Percentiles rank a stretch among this genome's conserved stretches.
Evolutionary conservation across 352 stramenopile species (phyloP).

Genomic region (Phytopythium chamaehyphon): DNA sequence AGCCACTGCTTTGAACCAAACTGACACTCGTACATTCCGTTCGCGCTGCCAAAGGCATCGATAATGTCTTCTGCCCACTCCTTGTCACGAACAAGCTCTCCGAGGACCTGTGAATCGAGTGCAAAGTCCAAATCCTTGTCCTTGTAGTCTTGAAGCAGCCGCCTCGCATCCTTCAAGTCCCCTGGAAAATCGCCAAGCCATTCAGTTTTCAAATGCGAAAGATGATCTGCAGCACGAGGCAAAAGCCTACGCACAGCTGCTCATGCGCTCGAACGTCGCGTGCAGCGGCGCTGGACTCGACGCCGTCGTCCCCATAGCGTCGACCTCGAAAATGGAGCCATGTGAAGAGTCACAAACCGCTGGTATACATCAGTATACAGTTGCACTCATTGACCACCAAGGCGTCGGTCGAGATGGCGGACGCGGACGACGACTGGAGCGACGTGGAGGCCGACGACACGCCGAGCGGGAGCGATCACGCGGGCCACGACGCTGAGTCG

Average conservation of each 20-base stretch:
- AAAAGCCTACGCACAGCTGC: slow-evolving; percentile 26
- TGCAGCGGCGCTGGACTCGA: slow-evolving; percentile 36
- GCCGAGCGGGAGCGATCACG: background rate
- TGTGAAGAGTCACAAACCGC: too few species aligned
- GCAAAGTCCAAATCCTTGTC: slow-evolving; percentile 76
- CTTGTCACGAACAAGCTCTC: slow-evolving; percentile 45
- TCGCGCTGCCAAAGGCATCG: slow-evolving; percentile 49
- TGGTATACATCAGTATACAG: background rate
- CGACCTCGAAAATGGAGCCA: slow-evolving; percentile 1
- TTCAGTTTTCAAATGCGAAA: background rate
- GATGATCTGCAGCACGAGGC: background rate
- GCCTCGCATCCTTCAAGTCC: slow-evolving; percentile 45
- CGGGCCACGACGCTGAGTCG: too few species aligned
- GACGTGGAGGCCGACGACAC: slow-evolving; percentile 4
- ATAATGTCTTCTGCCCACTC: slow-evolving; percentile 52
- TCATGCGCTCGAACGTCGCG: slow-evolving; percentile 49
- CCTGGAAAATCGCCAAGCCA: slow-evolving; percentile 16
- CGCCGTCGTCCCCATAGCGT: slow-evolving; percentile 42
- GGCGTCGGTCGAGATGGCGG: slow-evolving; percentile 1
- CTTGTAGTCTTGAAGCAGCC: slow-evolving; percentile 60
- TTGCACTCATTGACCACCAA: background rate
- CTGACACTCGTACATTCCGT: slow-evolving; percentile 73
- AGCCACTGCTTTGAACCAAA: slow-evolving; percentile 7
- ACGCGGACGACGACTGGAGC: slow-evolving; percentile 7
- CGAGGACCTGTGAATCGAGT: slow-evolving; percentile 42